Percentiles rank a stretch among this genome's conserved stretches.
phyloP scores from a whole-genome alignment of 202 grass and related monocot genomes.

The Elaeis oleifera region DNA sequence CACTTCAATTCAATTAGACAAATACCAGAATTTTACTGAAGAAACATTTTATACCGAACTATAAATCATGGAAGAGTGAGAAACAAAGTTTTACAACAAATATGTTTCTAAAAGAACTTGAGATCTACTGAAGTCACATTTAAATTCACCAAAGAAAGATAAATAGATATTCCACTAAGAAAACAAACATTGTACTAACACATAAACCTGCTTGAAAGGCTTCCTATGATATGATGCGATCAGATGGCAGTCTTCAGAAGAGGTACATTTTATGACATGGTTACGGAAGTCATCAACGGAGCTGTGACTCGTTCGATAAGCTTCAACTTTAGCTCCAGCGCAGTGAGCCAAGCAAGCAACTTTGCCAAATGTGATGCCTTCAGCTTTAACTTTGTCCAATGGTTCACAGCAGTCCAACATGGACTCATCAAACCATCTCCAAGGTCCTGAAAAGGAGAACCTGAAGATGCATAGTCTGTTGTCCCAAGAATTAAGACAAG shows the following conservation, averaged over 20 bases:
- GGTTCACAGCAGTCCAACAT: constrained; percentile 94
- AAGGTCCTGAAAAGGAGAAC: constrained; percentile 33
- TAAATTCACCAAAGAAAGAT: too few relatives aligned
- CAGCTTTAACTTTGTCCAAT: constrained; percentile 55
- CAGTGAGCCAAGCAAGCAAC: constrained; percentile 81
- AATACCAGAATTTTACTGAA: too few relatives aligned
- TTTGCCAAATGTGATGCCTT: constrained; percentile 79
- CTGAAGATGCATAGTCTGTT: not conserved
- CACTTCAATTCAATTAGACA: too few relatives aligned
- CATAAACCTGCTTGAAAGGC: constrained; percentile 53
- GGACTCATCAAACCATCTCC: constrained; percentile 94
- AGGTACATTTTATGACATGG: constrained; percentile 43
- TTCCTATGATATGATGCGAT: constrained; percentile 69
- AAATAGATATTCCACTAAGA: too few relatives aligned
- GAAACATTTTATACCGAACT: too few relatives aligned
- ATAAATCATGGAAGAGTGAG: too few relatives aligned
- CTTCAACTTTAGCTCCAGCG: constrained; percentile 69
- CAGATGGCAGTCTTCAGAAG: constrained; percentile 64
- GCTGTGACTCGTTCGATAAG: constrained; percentile 51
- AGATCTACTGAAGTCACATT: too few relatives aligned
- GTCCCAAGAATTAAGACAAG: too few relatives aligned
- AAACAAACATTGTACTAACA: too few relatives aligned
- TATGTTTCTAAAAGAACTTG: too few relatives aligned
- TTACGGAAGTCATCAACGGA: constrained; percentile 51
- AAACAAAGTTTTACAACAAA: too few relatives aligned